Evolutionary conservation across 495 filamentous ascomycete species (phyloP).

Genomic region (Aspergillus homomorphus): DNA sequence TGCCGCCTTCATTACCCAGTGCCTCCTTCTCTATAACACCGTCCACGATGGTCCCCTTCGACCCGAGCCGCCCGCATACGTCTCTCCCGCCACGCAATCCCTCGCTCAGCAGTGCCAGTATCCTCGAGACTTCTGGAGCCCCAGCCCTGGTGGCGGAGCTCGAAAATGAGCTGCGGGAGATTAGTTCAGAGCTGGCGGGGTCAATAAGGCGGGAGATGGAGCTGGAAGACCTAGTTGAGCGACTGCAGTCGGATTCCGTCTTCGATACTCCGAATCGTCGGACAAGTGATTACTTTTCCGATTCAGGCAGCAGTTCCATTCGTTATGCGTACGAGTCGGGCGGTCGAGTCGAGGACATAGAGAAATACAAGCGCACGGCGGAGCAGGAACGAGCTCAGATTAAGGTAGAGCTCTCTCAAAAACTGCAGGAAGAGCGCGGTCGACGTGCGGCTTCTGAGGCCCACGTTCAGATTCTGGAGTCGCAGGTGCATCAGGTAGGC

Average conservation of each 20-base stretch:
- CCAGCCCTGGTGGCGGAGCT: conserved; percentile 64
- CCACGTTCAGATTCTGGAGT: conserved; percentile 77
- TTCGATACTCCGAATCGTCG: conserved; percentile 53
- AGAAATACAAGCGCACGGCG: conserved; percentile 73
- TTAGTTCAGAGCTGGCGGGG: conserved; percentile 85
- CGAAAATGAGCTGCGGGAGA: conserved; percentile 89
- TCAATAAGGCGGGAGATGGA: conserved; percentile 97
- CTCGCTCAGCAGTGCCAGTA: conserved; percentile 38
- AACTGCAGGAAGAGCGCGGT: conserved; percentile 78
- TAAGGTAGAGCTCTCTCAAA: conserved; percentile 75
- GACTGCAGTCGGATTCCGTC: conserved; percentile 71
- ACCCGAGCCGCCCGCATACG: conserved; percentile 43
- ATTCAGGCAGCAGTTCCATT: conserved; percentile 84
- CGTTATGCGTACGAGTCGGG: conserved; percentile 65
- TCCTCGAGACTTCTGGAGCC: conserved; percentile 39
- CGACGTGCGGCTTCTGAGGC: conserved; percentile 71
- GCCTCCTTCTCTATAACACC: conserved; percentile 36
- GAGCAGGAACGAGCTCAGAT: conserved; percentile 92
- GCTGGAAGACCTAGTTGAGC: conserved; percentile 87
- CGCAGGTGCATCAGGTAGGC: conserved; percentile 61
- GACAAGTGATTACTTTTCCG: conserved; percentile 97
- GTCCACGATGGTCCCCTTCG: conserved; percentile 35
- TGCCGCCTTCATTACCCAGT: conserved; percentile 46
- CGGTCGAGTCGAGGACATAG: conserved; percentile 74
- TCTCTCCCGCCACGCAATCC: conserved; percentile 34